Conservation (phyloP, 2,329 filamentous ascomycete genomes). For the Scytalidium lignicola region DNA sequence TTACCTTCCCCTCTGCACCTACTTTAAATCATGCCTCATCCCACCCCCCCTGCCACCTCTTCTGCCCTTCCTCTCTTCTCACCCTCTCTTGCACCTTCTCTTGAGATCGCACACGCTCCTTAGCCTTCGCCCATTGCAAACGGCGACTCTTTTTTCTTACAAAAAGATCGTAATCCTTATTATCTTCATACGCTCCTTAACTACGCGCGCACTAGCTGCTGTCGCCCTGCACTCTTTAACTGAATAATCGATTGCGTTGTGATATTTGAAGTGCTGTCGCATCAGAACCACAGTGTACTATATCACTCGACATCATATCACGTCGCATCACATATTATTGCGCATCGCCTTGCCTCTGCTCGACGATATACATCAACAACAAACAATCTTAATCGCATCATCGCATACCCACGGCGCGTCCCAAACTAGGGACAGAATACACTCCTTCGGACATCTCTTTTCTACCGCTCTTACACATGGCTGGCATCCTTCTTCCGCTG, state of each 20-base stretch:
- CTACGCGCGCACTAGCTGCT: constrained; percentile 17
- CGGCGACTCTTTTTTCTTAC: no score
- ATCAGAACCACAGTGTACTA: constrained; percentile 1
- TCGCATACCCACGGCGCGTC: neutral
- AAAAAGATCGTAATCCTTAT: neutral
- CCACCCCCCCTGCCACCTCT: constrained; percentile 13
- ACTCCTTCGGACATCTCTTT: constrained; percentile 1
- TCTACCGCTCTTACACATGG: constrained; percentile 28
- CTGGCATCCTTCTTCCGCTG: constrained; percentile 36
- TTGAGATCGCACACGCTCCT: constrained; percentile 1
- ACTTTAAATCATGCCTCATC: neutral
- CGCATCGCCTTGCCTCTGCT: neutral
- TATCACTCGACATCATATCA: no score
- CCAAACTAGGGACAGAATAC: neutral
- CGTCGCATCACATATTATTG: neutral
- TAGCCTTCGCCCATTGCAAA: no score
- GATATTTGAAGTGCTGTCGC: constrained; percentile 1
- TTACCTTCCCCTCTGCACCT: neutral
- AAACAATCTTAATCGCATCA: neutral
- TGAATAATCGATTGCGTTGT: constrained; percentile 2
- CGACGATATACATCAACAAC: constrained; percentile 1
- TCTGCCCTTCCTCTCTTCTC: constrained; percentile 4
- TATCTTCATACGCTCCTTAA: constrained; percentile 10
- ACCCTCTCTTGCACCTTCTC: constrained; percentile 3
- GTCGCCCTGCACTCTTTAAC: constrained; percentile 6